A percentile compares a stretch with the other conserved stretches of the same genome.
These are phyloP conservation scores for Porphyridium purpureum DNA, from an alignment of 23 red algal species.

Conservation along the genomic window DNA sequence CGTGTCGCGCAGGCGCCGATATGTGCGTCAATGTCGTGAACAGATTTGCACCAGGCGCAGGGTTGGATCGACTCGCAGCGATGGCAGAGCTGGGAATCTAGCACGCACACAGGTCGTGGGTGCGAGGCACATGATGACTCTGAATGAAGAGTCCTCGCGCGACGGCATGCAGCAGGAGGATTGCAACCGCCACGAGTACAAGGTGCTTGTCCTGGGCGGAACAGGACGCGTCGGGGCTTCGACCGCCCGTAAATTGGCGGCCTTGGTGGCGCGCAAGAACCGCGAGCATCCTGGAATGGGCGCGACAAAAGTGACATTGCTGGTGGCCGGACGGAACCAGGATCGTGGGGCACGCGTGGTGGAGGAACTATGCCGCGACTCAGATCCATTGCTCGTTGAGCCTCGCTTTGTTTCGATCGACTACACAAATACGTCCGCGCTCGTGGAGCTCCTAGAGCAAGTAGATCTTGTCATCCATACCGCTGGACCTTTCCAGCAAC, in stretches of 20 bases:
- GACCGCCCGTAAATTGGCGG: neutral
- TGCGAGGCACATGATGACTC: no score
- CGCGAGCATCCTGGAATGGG: neutral
- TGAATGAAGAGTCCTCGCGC: no score
- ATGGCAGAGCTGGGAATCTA: no score
- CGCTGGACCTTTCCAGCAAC: constrained; percentile 69
- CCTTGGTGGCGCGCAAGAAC: neutral
- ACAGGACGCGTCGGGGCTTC: constrained; percentile 56
- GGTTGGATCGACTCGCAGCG: no score
- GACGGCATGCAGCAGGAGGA: no score
- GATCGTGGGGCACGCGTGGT: no score
- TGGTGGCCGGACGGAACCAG: neutral
- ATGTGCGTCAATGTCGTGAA: no score
- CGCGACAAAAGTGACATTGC: neutral
- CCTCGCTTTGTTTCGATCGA: constrained; percentile 4
- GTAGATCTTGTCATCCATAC: constrained; percentile 51
- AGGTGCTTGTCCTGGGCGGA: constrained; percentile 68
- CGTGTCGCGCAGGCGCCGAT: no score
- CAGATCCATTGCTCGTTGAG: neutral
- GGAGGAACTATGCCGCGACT: neutral
- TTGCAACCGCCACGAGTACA: no score
- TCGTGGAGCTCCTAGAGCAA: neutral
- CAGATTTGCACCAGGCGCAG: no score
- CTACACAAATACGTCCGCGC: constrained; percentile 6
- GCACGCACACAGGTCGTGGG: no score